phyloP scores from a whole-genome alignment of 345 rosid genomes.

The Salix arbutifolia region DNA sequence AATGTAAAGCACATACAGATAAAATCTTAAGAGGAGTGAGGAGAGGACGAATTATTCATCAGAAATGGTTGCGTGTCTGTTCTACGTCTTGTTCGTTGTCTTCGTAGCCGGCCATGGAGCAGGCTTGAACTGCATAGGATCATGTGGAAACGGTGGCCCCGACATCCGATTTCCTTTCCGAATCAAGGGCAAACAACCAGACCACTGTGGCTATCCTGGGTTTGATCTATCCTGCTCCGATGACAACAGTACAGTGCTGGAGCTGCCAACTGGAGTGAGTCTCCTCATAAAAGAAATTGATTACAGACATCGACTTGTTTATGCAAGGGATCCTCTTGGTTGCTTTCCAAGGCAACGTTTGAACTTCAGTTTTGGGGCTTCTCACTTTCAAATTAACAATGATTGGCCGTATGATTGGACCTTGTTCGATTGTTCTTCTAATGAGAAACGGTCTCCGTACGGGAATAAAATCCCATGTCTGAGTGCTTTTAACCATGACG shows the following conservation, averaged over 20 bases:
- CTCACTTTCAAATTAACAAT: background rate
- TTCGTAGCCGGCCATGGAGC: background rate
- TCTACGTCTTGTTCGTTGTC: background rate
- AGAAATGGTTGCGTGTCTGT: no score
- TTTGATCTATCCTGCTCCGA: conserved; percentile 16
- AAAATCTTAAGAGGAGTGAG: no score
- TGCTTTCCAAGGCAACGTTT: conserved; percentile 2
- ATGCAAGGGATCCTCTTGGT: background rate
- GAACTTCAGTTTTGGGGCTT: background rate
- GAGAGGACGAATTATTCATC: background rate
- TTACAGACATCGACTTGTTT: background rate
- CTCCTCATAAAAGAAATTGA: conserved; percentile 1
- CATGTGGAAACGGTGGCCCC: background rate
- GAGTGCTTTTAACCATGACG: background rate
- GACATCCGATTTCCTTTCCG: conserved; percentile 12
- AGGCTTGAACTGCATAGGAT: background rate
- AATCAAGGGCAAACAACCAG: background rate
- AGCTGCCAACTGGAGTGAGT: background rate
- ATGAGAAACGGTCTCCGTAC: rapidly evolving
- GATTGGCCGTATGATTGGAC: rapidly evolving
- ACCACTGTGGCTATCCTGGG: conserved; percentile 10
- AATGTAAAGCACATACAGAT: no score
- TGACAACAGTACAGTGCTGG: conserved; percentile 11
- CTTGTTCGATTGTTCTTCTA: conserved; percentile 11
- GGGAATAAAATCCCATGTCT: background rate